These are phyloP conservation scores for Talaromyces trachyspermus DNA, from an alignment of 495 filamentous ascomycete genomes.

Conservation along the genomic window DNA sequence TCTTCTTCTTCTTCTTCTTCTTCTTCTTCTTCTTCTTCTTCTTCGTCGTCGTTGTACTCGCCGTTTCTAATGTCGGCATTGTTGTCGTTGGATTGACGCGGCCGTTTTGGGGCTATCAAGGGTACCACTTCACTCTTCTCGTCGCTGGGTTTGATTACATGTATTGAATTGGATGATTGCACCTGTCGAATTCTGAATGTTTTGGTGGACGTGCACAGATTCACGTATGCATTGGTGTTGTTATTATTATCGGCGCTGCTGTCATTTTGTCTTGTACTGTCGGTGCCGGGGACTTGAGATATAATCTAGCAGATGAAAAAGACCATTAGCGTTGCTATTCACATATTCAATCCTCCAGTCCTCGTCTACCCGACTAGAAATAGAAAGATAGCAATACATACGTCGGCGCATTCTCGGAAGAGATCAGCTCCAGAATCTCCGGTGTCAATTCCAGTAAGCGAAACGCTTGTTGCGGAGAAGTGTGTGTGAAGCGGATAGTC, in stretches of 20 bases:
- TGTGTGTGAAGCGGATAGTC: constrained; percentile 58
- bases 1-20: constrained; percentile 12
- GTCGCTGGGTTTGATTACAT: constrained; percentile 54
- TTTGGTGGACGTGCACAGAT: constrained; percentile 61
- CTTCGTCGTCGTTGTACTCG: too few relatives aligned
- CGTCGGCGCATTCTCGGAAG: constrained; percentile 52
- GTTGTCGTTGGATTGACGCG: too few relatives aligned
- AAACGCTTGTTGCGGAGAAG: constrained; percentile 53
- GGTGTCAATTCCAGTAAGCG: constrained; percentile 76
- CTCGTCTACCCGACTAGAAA: too few relatives aligned
- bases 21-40: constrained; percentile 11
- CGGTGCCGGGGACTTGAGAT: constrained; percentile 49
- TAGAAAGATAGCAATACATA: constrained; percentile 29
- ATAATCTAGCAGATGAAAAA: constrained; percentile 42
- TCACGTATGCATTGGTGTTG: constrained; percentile 53
- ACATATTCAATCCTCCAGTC: too few relatives aligned
- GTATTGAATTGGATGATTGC: constrained; percentile 82
- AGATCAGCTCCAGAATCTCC: constrained; percentile 60
- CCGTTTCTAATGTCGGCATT: too few relatives aligned
- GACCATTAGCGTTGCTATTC: background rate
- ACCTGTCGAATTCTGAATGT: constrained; percentile 83
- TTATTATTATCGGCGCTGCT: too few relatives aligned
- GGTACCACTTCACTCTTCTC: constrained; percentile 19
- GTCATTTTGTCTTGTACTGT: constrained; percentile 17
- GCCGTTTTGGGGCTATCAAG: too few relatives aligned